Evolutionary conservation across 768 basidiomycete species (phyloP), one percentile per base, ranked within the genome.

Genomic region (Suillus americanus): DNA sequence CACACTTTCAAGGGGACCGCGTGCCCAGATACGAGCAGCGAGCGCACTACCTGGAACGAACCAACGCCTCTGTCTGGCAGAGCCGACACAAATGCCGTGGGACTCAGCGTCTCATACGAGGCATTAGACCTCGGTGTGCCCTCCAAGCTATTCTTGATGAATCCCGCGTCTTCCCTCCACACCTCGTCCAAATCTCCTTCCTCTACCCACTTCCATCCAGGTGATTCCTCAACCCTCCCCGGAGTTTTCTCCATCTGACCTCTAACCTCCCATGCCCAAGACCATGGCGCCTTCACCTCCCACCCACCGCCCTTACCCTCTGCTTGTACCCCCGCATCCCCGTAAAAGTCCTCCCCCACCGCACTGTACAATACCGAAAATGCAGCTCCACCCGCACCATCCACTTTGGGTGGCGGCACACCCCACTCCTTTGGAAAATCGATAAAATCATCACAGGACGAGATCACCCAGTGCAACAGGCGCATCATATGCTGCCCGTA

Each of bases 401-500:
- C 43, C 3, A 77, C 72, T 20, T 64, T 64, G 1, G 82, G 83
- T 23, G 80, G 79, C 0, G 80, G 78, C 16, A 16, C 40, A 40
- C 40, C 40, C 79, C 43, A 41, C 16, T 68, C 70, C 0, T 62
- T 59, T 5, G 84, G 83, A 40, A 78, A 68, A 65, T 45, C 37
- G 9, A 9, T 10, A 37, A 37, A 37, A 37, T 37, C 37, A 60
- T 48, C 20, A 64, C 64, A 10, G 8, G 77, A 74, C 16, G 81
- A 82, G 43, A 83, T 72, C 12, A 85, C 80, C 80, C 82, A 84
- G 68, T 89, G 88, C 41, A 89, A 62, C 25, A 89, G 79, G 18
- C 82, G 78, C 87, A 89, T 86, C 86, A 88, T 86, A 65, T 86
- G 84, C 12, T 41, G 41, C 16, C 41, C 41, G 5, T 18, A 18